phyloP scores from a whole-genome alignment of 2,329 filamentous ascomycete species.

The Aspergillus sp. region DNA sequence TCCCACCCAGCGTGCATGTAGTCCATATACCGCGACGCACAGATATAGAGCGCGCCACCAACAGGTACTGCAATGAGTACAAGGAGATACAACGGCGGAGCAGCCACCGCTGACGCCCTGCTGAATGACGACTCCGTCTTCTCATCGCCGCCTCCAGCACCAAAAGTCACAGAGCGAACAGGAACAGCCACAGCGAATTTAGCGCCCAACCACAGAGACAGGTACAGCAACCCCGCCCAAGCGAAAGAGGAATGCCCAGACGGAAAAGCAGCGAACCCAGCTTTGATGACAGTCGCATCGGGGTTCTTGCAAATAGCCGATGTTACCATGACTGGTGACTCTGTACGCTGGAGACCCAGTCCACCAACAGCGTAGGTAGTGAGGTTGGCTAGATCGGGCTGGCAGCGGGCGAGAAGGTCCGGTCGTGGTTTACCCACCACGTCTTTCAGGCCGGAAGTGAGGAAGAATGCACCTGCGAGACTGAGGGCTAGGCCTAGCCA shows the following conservation, averaged over 20 bases:
- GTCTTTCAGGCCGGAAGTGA: slow-evolving; percentile 6
- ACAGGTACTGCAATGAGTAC: background rate
- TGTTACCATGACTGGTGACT: background rate
- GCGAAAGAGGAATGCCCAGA: slow-evolving; percentile 2
- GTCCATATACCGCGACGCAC: slow-evolving; percentile 3
- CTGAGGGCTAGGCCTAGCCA: background rate
- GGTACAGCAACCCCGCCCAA: slow-evolving; percentile 2
- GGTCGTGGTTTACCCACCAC: slow-evolving; percentile 5
- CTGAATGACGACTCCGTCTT: background rate
- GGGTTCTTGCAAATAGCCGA: background rate
- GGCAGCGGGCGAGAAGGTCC: slow-evolving; percentile 5
- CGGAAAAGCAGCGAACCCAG: slow-evolving; percentile 1
- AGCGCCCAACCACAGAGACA: background rate
- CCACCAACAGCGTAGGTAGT: background rate
- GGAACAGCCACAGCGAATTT: background rate
- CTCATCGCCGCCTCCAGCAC: too few species aligned
- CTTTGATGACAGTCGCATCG: background rate
- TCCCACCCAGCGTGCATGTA: slow-evolving; percentile 9
- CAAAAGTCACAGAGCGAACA: background rate
- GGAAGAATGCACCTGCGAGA: slow-evolving; percentile 6
- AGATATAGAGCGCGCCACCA: slow-evolving; percentile 1
- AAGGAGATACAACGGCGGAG: background rate
- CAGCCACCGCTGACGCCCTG: background rate
- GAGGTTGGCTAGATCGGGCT: background rate
- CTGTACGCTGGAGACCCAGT: background rate